Evolutionary conservation across 352 stramenopile species (phyloP).

Genomic region (Plasmopara viticola): DNA sequence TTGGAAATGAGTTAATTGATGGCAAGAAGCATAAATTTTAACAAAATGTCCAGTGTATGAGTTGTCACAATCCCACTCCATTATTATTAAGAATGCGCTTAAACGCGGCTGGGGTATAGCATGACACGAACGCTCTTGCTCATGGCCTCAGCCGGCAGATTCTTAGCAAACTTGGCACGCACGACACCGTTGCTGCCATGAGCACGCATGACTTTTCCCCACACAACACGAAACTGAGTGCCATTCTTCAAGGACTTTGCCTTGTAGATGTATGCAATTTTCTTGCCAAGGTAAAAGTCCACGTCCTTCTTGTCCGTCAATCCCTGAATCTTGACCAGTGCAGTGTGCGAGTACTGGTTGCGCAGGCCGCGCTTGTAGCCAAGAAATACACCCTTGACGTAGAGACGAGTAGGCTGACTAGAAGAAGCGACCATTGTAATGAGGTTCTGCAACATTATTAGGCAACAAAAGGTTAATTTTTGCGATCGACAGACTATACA

Average conservation of each 20-base stretch:
- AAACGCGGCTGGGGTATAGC: conserved; percentile 99
- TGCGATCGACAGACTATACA: conserved; percentile 1
- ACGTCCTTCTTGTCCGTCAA: conserved; percentile 97
- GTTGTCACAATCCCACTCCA: background rate
- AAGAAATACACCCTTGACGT: conserved; percentile 98
- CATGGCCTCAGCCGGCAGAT: conserved; percentile 96
- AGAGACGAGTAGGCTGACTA: conserved; percentile 93
- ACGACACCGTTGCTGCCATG: conserved; percentile 99
- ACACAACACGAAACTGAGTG: conserved; percentile 98
- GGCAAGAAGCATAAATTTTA: no score
- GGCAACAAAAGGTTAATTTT: conserved; percentile 9
- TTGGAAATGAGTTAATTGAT: no score
- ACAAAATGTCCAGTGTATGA: background rate
- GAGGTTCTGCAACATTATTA: conserved; percentile 49
- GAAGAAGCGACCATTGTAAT: conserved; percentile 87
- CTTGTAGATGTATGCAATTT: conserved; percentile 99
- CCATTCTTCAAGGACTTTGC: conserved; percentile 91
- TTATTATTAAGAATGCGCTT: conserved; percentile 24
- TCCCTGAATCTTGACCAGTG: conserved; percentile 98
- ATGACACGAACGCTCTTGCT: conserved; percentile 97
- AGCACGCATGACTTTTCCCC: conserved; percentile 95
- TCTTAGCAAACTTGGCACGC: conserved; percentile 97
- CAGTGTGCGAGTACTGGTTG: conserved; percentile 98
- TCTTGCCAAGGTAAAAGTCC: conserved; percentile 99
- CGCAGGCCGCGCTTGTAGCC: conserved; percentile 97